Evolutionary conservation across 2,329 filamentous ascomycete genomes (phyloP).

Genomic region (Pestalotiopsis fici): DNA sequence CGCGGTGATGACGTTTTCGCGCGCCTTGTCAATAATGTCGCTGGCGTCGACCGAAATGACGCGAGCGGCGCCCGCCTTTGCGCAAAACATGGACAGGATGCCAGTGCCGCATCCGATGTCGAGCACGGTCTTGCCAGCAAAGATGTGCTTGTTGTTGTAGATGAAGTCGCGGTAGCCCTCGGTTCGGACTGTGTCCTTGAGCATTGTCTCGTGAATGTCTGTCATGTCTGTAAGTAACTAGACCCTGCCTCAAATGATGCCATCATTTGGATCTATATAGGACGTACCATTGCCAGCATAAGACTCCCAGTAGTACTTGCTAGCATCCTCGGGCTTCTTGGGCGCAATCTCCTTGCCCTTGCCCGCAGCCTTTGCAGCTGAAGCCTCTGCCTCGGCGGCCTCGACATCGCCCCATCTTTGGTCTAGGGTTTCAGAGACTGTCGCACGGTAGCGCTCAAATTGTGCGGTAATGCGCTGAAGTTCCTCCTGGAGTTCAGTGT

Average conservation of each 20-base stretch:
- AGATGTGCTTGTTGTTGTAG: constrained; percentile 86
- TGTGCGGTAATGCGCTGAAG: constrained; percentile 59
- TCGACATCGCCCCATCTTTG: constrained; percentile 63
- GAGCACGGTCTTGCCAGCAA: constrained; percentile 82
- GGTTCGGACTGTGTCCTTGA: constrained; percentile 86
- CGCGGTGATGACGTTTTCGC: constrained; percentile 83
- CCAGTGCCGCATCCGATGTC: constrained; percentile 89
- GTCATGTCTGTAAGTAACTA: constrained; percentile 4
- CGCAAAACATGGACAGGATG: constrained; percentile 93
- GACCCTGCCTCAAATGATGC: not conserved
- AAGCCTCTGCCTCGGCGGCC: constrained; percentile 35
- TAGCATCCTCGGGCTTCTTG: constrained; percentile 36
- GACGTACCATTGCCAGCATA: constrained; percentile 60
- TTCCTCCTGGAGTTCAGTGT: constrained; percentile 60
- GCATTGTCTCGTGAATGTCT: constrained; percentile 95
- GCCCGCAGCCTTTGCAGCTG: constrained; percentile 23
- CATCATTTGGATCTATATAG: not conserved
- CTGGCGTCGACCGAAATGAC: constrained; percentile 94
- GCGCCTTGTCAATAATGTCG: constrained; percentile 83
- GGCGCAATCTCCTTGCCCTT: constrained; percentile 15
- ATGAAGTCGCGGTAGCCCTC: constrained; percentile 95
- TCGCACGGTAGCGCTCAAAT: constrained; percentile 65
- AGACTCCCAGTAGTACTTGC: constrained; percentile 60
- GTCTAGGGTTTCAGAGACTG: constrained; percentile 68
- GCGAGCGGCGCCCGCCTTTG: constrained; percentile 80